Percentiles rank a stretch among this genome's conserved stretches.
Evolutionary conservation across 345 rosid species (phyloP).

Genomic region (Aquilaria malaccensis): DNA sequence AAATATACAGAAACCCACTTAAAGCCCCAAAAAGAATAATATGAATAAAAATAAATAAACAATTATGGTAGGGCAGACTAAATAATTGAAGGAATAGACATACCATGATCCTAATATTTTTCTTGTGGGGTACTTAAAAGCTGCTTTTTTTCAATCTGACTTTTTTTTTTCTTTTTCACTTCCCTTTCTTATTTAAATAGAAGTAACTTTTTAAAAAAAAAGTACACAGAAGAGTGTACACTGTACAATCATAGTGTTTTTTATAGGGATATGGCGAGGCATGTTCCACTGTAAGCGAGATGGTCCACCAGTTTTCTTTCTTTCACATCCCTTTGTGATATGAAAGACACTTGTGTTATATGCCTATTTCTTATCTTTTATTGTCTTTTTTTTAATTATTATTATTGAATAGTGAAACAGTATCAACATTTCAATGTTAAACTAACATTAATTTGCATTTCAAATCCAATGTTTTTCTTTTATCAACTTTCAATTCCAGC

Average conservation of each 20-base stretch:
- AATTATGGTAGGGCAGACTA: background rate
- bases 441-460: background rate
- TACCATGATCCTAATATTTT: conserved; percentile 21
- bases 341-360: background rate
- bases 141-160: background rate
- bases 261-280: conserved; percentile 19
- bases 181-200: background rate
- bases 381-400: too few relatives aligned
- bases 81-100: conserved; percentile 22
- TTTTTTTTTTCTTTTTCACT: background rate
- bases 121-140: conserved; percentile 19
- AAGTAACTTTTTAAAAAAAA: background rate
- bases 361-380: too few relatives aligned
- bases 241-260: conserved; percentile 3
- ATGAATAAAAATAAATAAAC: too few relatives aligned
- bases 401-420: background rate
- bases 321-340: background rate
- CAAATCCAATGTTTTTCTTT: background rate
- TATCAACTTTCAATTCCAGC: background rate
- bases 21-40: background rate
- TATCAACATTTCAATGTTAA: conserved; percentile 14
- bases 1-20: conserved; percentile 9
- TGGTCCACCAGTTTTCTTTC: conserved; percentile 18
- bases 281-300: conserved; percentile 15
- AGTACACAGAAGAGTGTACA: conserved; percentile 1